A percentile compares a stretch with the other conserved stretches of the same genome.
phyloP scores from a whole-genome alignment of 768 basidiomycete genomes.

The Calocybe indica region DNA sequence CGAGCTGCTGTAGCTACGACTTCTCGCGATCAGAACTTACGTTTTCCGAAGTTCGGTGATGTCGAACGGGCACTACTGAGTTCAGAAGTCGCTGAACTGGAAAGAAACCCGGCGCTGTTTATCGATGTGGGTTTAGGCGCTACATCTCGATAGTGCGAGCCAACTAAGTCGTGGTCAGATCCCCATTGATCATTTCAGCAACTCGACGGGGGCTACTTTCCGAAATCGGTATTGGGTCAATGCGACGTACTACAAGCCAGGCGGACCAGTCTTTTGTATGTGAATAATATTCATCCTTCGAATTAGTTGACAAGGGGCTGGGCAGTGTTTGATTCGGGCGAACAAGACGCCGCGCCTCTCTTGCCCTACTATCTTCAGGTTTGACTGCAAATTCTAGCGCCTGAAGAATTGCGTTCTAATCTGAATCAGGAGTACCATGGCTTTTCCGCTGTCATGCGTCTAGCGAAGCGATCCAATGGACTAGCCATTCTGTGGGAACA shows the following conservation, averaged over 20 bases:
- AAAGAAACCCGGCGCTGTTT: too few species aligned
- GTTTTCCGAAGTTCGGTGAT: too few species aligned
- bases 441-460: constrained; percentile 39
- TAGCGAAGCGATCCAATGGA: constrained; percentile 40
- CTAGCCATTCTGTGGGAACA: constrained; percentile 47
- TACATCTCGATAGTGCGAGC: too few species aligned
- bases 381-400: neutral
- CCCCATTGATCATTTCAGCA: constrained; percentile 40
- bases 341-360: constrained; percentile 42
- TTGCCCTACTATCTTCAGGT: constrained; percentile 44
- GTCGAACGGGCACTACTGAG: too few species aligned
- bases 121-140: too few species aligned
- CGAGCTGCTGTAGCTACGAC: too few species aligned
- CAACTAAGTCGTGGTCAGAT: constrained; percentile 22
- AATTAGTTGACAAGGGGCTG: neutral
- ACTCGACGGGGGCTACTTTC: constrained; percentile 26
- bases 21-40: too few species aligned
- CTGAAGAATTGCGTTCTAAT: neutral
- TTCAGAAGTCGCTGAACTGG: too few species aligned
- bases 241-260: constrained; percentile 37
- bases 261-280: constrained; percentile 43
- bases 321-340: constrained; percentile 47
- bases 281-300: neutral
- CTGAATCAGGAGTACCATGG: constrained; percentile 38
- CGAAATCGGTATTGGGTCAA: constrained; percentile 46